Percentiles rank a stretch among this genome's conserved stretches.
Conservation (phyloP, 148 eudicot species). For the Fallopia convolvulus region DNA sequence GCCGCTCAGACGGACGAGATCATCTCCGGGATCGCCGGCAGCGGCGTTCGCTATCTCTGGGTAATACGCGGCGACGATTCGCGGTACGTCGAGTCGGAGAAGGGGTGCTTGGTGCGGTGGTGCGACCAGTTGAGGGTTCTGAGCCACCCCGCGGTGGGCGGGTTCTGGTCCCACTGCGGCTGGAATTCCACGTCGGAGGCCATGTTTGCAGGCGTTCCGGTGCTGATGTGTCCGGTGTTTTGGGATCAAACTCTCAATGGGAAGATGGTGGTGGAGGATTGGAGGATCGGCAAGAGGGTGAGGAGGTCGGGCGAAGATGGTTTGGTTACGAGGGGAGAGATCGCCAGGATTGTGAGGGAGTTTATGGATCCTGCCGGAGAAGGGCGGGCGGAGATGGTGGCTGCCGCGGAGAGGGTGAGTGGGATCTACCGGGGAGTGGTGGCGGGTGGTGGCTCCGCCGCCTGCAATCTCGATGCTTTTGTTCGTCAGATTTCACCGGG, state of each 20-base stretch:
- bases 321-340: no score
- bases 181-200: slow-evolving; percentile 60
- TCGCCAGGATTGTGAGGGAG: no score
- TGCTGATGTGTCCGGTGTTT: slow-evolving; percentile 39
- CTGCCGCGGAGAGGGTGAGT: no score
- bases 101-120: slow-evolving; percentile 47
- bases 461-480: not conserved
- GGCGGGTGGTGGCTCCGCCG: not conserved
- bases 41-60: slow-evolving; percentile 21
- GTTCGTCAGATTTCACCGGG: not conserved
- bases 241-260: slow-evolving; percentile 44
- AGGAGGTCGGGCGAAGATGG: not conserved
- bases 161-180: slow-evolving; percentile 64
- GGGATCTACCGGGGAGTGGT: no score
- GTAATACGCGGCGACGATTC: slow-evolving; percentile 36
- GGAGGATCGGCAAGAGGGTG: slow-evolving; percentile 39
- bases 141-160: slow-evolving; percentile 40
- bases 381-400: no score
- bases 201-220: slow-evolving; percentile 37
- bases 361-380: no score
- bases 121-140: slow-evolving; percentile 43
- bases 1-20: not conserved
- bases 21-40: not conserved
- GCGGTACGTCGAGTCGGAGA: slow-evolving; percentile 10
- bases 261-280: slow-evolving; percentile 42